Conservation (phyloP, 768 basidiomycete species). For the Boletus reticulatus region DNA sequence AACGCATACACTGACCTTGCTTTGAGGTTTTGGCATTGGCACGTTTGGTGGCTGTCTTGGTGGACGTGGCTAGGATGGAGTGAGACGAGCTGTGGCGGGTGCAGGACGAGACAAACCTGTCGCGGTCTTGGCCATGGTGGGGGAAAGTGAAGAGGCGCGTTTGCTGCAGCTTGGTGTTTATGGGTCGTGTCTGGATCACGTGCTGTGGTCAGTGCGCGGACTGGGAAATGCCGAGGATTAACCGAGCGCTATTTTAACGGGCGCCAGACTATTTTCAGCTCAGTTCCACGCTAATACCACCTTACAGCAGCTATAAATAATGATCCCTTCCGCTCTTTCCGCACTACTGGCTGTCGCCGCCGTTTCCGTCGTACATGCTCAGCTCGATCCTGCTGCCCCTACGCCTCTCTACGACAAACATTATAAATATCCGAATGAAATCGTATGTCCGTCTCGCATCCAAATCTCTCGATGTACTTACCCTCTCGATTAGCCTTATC, state of each 20-base stretch:
- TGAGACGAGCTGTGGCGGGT: neutral
- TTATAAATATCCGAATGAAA: slow-evolving; percentile 41
- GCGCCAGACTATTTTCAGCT: neutral
- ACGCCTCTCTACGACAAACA: slow-evolving; percentile 46
- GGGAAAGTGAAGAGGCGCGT: slow-evolving; percentile 6
- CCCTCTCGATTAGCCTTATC: slow-evolving; percentile 41
- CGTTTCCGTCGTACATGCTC: slow-evolving; percentile 31
- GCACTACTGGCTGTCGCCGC: slow-evolving; percentile 33
- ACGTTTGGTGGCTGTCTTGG: slow-evolving; percentile 55
- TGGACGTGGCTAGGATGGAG: slow-evolving; percentile 43
- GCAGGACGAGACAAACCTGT: slow-evolving; percentile 37
- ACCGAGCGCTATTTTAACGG: slow-evolving; percentile 24
- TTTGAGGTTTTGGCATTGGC: slow-evolving; percentile 46
- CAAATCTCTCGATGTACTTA: neutral
- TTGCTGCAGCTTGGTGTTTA: slow-evolving; percentile 11
- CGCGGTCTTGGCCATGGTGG: slow-evolving; percentile 55
- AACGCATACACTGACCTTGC: slow-evolving; percentile 28
- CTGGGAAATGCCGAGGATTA: slow-evolving; percentile 6
- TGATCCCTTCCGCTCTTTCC: slow-evolving; percentile 44
- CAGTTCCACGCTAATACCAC: neutral
- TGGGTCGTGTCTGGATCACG: slow-evolving; percentile 30
- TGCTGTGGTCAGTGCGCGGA: slow-evolving; percentile 23
- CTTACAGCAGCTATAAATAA: slow-evolving; percentile 1
- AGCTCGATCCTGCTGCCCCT: slow-evolving; percentile 40
- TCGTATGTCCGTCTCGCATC: slow-evolving; percentile 33